phyloP scores from a whole-genome alignment of 169 alveolate genomes.

The Eimeria tenella region DNA sequence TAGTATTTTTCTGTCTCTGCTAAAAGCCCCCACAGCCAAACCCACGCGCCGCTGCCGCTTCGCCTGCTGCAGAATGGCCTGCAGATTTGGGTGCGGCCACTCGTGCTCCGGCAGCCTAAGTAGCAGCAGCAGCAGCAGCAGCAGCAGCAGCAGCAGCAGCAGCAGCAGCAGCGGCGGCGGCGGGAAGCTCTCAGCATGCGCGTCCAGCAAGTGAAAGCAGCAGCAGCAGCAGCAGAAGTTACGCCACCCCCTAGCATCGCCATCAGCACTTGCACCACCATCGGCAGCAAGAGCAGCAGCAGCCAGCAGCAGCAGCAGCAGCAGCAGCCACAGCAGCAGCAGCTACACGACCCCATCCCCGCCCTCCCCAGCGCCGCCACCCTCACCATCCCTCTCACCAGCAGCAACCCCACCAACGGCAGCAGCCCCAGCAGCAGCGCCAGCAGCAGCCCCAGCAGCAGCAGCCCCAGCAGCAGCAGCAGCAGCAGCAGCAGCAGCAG shows the following conservation, averaged over 20 bases:
- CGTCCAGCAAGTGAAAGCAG: background rate
- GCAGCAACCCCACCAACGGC: background rate
- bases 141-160: conserved; percentile 20
- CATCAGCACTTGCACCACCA: background rate
- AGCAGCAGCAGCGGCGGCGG: background rate
- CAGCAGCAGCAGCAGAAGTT: background rate
- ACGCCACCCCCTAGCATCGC: background rate
- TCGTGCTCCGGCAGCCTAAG: background rate
- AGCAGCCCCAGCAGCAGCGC: too few relatives aligned
- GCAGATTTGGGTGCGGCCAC: background rate
- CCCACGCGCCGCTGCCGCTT: background rate
- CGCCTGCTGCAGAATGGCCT: background rate
- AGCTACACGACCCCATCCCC: background rate
- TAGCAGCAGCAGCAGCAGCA: background rate
- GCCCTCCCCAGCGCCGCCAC: background rate
- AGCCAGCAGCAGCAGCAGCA: conserved; percentile 20
- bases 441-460: too few relatives aligned
- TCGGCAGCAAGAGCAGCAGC: background rate
- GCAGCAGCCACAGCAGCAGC: background rate
- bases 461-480: background rate
- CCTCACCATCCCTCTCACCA: background rate
- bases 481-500: background rate
- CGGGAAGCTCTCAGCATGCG: background rate
- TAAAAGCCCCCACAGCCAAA: background rate
- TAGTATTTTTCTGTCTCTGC: background rate